Evolutionary conservation across 257 asterid genomes (phyloP), one percentile per base, ranked within the genome.

Genomic region (Petrea volubilis): DNA sequence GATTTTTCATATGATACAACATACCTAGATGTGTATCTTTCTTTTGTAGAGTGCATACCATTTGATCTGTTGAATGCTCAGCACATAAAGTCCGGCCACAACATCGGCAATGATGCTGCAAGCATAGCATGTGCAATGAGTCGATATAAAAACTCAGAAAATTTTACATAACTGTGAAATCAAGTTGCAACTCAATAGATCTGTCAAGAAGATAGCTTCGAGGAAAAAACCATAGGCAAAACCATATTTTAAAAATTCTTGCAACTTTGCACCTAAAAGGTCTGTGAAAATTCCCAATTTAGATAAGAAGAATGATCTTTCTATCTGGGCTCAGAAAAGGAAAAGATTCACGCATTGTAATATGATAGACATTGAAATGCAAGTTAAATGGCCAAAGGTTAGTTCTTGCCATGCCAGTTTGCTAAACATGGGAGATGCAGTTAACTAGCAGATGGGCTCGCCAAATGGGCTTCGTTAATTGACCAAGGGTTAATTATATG

Each of bases 41-140:
- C n/a, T 44, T 15, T 60, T 8, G 25, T 44, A 71, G 67, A 46
- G 43, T 15, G 71, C 86, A 63, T 80, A 94, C 99, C 97, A 89
- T 89, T 65, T 89, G 99, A 68, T 79, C 78, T n/a, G 93, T 76
- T 25, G 99, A 94, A 81, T 94, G 99, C 40, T 94, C 97, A 25
- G 99, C 85, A 40, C 99, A 94, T 55, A 94, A 81, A 17, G 99
- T 91, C 65, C 96, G 86, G 75, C 99, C 99, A 71, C 99, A 94
- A 70, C 99, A 79, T 74, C 99, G 82, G 79, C 98, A 94, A 59
- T 91, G 99, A 84, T 94, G 99, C 97, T 94, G 88, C 77, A 80
- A 67, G 60, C 25, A 62, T 21, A 73, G 23, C 66, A 47, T 6
- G 60, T 40, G 49, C 38, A 70, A 34, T 41, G 20, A 67, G 62